Conservation (phyloP, 495 filamentous ascomycete species). For the Daldinia caldariorum region DNA sequence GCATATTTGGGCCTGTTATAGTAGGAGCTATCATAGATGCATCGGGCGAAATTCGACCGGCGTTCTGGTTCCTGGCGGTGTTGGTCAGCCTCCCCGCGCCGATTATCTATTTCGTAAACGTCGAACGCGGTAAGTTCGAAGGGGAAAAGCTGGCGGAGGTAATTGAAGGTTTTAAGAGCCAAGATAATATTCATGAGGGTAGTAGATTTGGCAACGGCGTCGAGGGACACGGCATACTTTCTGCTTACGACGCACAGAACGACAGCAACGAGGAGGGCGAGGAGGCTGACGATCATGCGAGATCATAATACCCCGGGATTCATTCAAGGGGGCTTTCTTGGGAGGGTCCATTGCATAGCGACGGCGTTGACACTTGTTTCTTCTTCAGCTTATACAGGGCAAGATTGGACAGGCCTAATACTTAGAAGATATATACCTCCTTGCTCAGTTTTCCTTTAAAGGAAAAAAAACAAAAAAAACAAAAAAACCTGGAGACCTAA, state of each 20-base stretch:
- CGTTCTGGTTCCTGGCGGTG: slow-evolving; percentile 90
- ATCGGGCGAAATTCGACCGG: slow-evolving; percentile 88
- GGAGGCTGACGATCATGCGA: slow-evolving; percentile 13
- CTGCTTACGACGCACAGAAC: slow-evolving; percentile 47
- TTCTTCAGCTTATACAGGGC: slow-evolving; percentile 13
- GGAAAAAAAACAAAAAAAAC: no score
- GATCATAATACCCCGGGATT: slow-evolving; percentile 13
- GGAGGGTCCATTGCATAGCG: slow-evolving; percentile 53
- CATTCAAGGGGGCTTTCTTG: slow-evolving; percentile 5
- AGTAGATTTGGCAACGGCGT: slow-evolving; percentile 12
- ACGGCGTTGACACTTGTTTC: slow-evolving; percentile 49
- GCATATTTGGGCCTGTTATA: slow-evolving; percentile 92
- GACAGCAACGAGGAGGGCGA: neutral
- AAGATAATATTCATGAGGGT: slow-evolving; percentile 37
- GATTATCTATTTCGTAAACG: slow-evolving; percentile 84
- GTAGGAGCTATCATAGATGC: slow-evolving; percentile 91
- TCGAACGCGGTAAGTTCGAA: slow-evolving; percentile 87
- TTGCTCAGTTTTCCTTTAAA: neutral
- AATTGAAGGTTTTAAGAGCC: slow-evolving; percentile 66
- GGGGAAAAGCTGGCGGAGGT: slow-evolving; percentile 74
- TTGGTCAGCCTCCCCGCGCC: slow-evolving; percentile 85
- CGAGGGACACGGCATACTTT: slow-evolving; percentile 50
- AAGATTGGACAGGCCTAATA: neutral
- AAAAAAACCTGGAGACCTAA: neutral
- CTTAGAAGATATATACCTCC: neutral